These are phyloP conservation scores for Leishmania aethiopica DNA, from an alignment of 208 protist genomes.

Conservation along the genomic window DNA sequence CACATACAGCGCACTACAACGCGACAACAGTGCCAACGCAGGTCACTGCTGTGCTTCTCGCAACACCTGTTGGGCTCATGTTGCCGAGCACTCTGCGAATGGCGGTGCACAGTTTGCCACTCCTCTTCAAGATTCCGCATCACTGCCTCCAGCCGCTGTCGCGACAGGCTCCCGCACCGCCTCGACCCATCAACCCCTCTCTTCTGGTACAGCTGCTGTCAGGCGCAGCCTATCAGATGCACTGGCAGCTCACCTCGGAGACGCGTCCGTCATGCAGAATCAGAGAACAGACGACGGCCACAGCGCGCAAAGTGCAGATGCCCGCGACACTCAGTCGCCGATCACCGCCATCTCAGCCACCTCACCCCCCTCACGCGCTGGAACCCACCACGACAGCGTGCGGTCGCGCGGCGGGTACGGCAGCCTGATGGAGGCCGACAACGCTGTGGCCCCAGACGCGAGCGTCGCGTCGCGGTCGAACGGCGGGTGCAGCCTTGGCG, in stretches of 20 bases:
- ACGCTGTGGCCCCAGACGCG: neutral
- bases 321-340: neutral
- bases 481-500: neutral
- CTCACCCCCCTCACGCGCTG: neutral
- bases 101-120: neutral
- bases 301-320: neutral
- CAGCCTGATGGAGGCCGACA: slow-evolving; percentile 16
- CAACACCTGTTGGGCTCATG: neutral
- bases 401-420: slow-evolving; percentile 17
- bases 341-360: neutral
- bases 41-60: too few relatives aligned
- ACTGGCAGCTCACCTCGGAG: neutral
- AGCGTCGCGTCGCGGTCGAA: neutral
- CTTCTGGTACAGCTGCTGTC: too few relatives aligned
- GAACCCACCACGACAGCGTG: neutral
- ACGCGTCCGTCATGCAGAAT: neutral
- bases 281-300: neutral
- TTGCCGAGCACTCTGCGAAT: neutral
- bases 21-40: neutral
- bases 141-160: too few relatives aligned
- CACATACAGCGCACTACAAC: neutral
- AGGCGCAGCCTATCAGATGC: neutral
- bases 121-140: neutral
- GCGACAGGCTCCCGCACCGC: neutral
- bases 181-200: neutral